phyloP scores from a whole-genome alignment of 129 eudicot species.

The Artemisia tridentata region DNA sequence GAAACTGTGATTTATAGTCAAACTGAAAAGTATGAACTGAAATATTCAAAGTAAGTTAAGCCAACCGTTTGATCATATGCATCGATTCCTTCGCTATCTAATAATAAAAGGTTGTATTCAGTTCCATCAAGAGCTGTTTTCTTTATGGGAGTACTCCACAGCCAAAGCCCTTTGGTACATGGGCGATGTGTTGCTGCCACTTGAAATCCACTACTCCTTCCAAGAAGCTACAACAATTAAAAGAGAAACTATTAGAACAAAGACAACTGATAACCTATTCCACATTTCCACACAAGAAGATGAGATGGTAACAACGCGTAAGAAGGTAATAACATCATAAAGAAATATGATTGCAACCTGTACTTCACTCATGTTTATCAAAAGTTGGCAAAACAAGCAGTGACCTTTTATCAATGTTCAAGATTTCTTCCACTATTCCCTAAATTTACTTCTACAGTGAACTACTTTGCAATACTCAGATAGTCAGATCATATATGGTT shows the following conservation, averaged over 20 bases:
- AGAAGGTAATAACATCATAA: background rate
- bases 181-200: slow-evolving; percentile 98
- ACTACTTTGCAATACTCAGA: too few relatives aligned
- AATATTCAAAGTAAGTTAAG: background rate
- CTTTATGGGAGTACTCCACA: slow-evolving; percentile 92
- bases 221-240: slow-evolving; percentile 69
- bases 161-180: slow-evolving; percentile 97
- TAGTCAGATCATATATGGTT: too few relatives aligned
- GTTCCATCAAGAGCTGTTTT: slow-evolving; percentile 97
- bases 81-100: slow-evolving; percentile 98
- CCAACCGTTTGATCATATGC: slow-evolving; percentile 99
- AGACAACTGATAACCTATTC: background rate
- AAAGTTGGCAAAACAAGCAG: background rate
- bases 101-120: slow-evolving; percentile 79
- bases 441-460: too few relatives aligned
- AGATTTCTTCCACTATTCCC: too few relatives aligned
- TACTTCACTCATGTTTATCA: background rate
- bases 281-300: slow-evolving; percentile 6
- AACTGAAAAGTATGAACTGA: slow-evolving; percentile 11
- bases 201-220: slow-evolving; percentile 94
- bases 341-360: slow-evolving; percentile 1
- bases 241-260: slow-evolving; percentile 17
- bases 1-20: background rate
- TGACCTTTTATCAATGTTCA: too few relatives aligned
- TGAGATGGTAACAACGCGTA: slow-evolving; percentile 5